phyloP scores from a whole-genome alignment of 2,329 filamentous ascomycete species.

The Zelopaecilomyces penicillatus region DNA sequence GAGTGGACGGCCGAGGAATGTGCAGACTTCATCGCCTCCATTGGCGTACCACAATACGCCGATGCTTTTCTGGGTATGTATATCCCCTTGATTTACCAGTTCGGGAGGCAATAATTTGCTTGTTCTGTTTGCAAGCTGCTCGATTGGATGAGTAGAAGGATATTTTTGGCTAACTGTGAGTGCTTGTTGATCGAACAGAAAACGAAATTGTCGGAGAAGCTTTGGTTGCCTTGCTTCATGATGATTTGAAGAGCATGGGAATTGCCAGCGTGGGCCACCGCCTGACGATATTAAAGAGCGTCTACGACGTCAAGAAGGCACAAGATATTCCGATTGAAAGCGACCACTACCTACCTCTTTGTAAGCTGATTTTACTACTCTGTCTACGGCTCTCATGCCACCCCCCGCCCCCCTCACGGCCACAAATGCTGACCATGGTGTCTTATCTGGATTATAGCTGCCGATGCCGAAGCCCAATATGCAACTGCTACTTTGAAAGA shows the following conservation, averaged over 20 bases:
- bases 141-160: background rate
- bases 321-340: constrained; percentile 86
- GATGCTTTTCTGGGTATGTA: constrained; percentile 72
- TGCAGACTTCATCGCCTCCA: constrained; percentile 74
- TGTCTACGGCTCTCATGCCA: background rate
- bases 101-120: background rate
- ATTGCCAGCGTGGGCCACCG: constrained; percentile 89
- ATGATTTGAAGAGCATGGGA: constrained; percentile 92
- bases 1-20: constrained; percentile 83
- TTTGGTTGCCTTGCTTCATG: constrained; percentile 77
- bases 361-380: constrained; percentile 39
- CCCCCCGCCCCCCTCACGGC: background rate
- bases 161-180: constrained; percentile 10
- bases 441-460: constrained; percentile 48
- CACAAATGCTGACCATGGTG: constrained; percentile 12
- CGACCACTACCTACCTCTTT: constrained; percentile 87
- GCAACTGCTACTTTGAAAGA: constrained; percentile 86
- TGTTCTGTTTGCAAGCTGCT: background rate
- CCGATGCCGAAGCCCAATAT: constrained; percentile 79
- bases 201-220: constrained; percentile 93
- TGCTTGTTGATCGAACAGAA: constrained; percentile 43
- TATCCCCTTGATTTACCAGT: background rate
- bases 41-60: constrained; percentile 76
- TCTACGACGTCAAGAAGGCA: constrained; percentile 92
- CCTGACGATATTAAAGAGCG: constrained; percentile 87